Base-by-base conservation (phyloP, 164 flowering plant species). In the Nymphaea thermarum region DNA sequence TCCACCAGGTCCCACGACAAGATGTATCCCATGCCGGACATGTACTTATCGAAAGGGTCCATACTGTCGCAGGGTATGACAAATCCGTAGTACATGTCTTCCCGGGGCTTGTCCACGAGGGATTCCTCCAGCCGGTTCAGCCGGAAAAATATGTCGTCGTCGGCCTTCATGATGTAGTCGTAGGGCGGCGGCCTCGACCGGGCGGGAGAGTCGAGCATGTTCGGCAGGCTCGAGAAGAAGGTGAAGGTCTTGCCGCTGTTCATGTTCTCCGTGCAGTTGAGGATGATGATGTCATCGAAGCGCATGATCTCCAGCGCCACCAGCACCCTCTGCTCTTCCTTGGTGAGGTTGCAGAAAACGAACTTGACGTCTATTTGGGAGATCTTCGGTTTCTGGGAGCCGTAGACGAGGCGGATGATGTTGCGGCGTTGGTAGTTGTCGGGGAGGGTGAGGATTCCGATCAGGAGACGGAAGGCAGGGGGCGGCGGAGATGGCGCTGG, bases 1-100 rank as follows among this genome's bases (percentile, higher is more conserved):
- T 86, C 89, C 2, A 83, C 93, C 1, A 93, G 43, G 66, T 93
- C 96, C 98, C 98, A 93, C 0, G 96, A 93, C 4, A 93, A 63
- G 61, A 86, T 17, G 63, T 78, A 90, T 0, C 96, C 98, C 98
- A 93, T 62, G 42, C 64, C 64, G 0, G 75, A 45, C 75, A 73
- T 73, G 65, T 73, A 73, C 0, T 15, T 53, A 14, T n/a, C 59
- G 3, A 44, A 4, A 2, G 75, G 71, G 61, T 73, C 65, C 71
- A 68, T 65, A 12, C n/a, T 70, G 0, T 3, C 2, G 42, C 75
- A 73, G 15, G 75, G 71, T 7, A 73, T 73, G 12, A 69, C 71
- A 44, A 68, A 68, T 0, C 75, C 71, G 47, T 73, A 68, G 42
- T 72, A 72, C 68, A 72, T 14, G 6, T 72, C 75, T 10, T 25